Conservation (phyloP, 2,329 filamentous ascomycete species). For the Metarhizium anisopliae region DNA sequence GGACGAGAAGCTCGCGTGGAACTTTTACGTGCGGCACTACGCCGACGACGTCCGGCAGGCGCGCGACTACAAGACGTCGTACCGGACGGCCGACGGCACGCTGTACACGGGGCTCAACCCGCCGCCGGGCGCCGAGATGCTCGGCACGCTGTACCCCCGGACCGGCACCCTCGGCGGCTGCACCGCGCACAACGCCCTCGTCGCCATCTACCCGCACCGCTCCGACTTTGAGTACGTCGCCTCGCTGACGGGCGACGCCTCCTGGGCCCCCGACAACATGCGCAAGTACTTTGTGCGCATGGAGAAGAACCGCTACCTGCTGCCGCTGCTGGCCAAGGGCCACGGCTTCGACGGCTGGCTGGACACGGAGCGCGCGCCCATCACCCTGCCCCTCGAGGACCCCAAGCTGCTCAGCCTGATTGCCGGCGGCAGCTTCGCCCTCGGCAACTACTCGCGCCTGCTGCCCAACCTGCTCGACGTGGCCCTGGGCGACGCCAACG, state of each 20-base stretch:
- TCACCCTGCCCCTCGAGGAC: constrained; percentile 42
- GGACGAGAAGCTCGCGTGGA: constrained; percentile 48
- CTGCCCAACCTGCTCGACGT: constrained; percentile 26
- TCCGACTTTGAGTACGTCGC: constrained; percentile 52
- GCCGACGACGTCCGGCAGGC: constrained; percentile 41
- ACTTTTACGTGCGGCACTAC: constrained; percentile 57
- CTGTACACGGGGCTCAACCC: constrained; percentile 35
- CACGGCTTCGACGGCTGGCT: constrained; percentile 54
- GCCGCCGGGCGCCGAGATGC: constrained; percentile 27
- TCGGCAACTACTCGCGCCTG: constrained; percentile 19
- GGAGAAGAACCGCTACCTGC: constrained; percentile 43
- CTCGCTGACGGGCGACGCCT: constrained; percentile 47
- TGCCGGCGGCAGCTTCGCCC: constrained; percentile 14
- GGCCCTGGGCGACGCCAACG: constrained; percentile 41
- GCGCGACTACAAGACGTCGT: constrained; percentile 50
- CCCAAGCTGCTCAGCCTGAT: constrained; percentile 34
- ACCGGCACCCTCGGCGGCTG: constrained; percentile 39
- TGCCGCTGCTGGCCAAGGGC: constrained; percentile 21
- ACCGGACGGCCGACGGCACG: constrained; percentile 38
- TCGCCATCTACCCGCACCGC: constrained; percentile 48
- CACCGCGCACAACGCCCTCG: constrained; percentile 51
- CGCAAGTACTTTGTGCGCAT: constrained; percentile 47
- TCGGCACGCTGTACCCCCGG: constrained; percentile 38
- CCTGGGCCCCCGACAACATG: constrained; percentile 52
- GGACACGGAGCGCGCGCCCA: constrained; percentile 37